Evolutionary conservation across 495 filamentous ascomycete genomes (phyloP), one percentile per base, ranked within the genome.

Genomic region (Aspergillus carlsbadensis): DNA sequence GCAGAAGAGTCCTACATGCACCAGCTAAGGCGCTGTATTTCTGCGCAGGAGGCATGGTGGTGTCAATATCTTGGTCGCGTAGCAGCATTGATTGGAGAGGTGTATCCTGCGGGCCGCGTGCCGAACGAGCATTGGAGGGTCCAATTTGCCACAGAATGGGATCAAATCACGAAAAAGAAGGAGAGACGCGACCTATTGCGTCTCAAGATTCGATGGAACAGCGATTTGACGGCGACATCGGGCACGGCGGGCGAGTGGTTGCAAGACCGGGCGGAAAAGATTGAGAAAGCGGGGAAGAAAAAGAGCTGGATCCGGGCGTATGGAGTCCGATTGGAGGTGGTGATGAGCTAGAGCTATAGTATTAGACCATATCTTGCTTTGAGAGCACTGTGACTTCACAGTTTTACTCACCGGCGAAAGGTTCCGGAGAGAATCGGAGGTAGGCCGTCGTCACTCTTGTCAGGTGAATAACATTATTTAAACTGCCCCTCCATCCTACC

Each of bases 211-310:
- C 54, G 65, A 66, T 50, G 58, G 58, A 62, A 57, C 36, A 31
- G 31, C 13, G 59, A 68, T 10, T 41, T 45, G 17, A 31, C 41
- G 22, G 52, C 36, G 21, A 44, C 57, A 53, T 52, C 59, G 20
- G 63, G 45, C n/a, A 34, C 53, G 63, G 34, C 63, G 57, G 33
- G 65, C 73, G 34, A 59, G 59, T 57, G 54, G 33, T 63, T 81
- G 11, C 57, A 69, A 45, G 71, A 73, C 13, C 63, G 66, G 31
- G 62, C 77, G 5, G 67, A 70, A 50, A 67, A 65, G 46, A 64
- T 87, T 13, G 72, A 78, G 52, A 85, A 85, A 64, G 67, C 76
- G 5, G 84, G 84, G 2, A 86, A 86, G 70, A 81, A 72, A 68
- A 87, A 84, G 73, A 77, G 79, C 53, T 84, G 78, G 78, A 60